Evolutionary conservation across 2,329 filamentous ascomycete species (phyloP).

Genomic region (Tolypocladium album): DNA sequence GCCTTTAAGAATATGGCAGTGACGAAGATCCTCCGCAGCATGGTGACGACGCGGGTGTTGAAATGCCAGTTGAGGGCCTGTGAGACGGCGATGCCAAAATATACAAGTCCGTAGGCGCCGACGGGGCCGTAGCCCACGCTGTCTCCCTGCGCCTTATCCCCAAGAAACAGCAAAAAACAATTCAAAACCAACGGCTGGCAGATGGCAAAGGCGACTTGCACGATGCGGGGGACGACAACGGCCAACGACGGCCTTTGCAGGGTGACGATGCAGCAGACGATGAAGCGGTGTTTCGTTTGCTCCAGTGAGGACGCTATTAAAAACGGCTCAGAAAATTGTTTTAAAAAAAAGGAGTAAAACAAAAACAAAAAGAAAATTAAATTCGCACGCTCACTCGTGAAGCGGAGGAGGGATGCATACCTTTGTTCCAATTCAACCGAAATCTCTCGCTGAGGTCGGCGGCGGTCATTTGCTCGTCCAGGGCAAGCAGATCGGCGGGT

Average conservation of each 20-base stretch:
- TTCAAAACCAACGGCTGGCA: constrained; percentile 25
- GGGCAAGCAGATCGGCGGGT: constrained; percentile 21
- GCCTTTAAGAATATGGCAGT: not conserved
- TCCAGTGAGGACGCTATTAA: constrained; percentile 1
- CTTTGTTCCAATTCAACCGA: constrained; percentile 16
- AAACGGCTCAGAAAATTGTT: too few species aligned
- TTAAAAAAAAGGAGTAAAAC: too few species aligned
- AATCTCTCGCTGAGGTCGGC: constrained; percentile 17
- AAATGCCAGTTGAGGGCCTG: not conserved
- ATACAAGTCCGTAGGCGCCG: not conserved
- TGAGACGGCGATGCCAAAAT: not conserved
- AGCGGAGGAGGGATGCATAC: not conserved
- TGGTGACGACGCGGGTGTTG: not conserved
- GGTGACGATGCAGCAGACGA: constrained; percentile 6
- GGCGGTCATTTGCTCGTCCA: constrained; percentile 22
- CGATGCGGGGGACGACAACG: constrained; percentile 19
- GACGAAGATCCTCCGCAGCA: not conserved
- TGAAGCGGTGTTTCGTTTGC: not conserved
- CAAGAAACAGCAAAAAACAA: constrained; percentile 20
- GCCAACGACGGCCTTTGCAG: constrained; percentile 17
- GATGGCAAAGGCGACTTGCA: constrained; percentile 22
- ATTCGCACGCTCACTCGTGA: not conserved
- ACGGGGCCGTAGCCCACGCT: not conserved
- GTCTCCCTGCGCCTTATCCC: constrained; percentile 12
- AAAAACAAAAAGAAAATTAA: too few species aligned